Evolutionary conservation across 2,329 filamentous ascomycete genomes (phyloP).

Genomic region (Hymenoscyphus fraxineus): DNA sequence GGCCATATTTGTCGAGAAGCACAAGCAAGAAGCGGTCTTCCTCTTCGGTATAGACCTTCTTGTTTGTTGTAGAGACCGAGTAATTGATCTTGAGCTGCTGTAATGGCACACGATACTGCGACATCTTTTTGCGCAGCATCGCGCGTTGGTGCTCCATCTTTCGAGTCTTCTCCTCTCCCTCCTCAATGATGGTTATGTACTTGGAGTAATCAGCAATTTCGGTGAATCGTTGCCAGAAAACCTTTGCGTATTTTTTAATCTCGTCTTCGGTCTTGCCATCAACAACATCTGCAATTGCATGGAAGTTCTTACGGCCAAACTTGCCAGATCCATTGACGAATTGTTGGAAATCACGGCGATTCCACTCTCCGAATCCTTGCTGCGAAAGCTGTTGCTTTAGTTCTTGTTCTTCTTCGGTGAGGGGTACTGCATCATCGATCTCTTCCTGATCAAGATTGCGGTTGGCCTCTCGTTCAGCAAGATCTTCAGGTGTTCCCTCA

Average conservation of each 20-base stretch:
- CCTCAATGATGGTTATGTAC: slow-evolving; percentile 83
- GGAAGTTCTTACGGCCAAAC: slow-evolving; percentile 82
- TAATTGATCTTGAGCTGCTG: slow-evolving; percentile 99
- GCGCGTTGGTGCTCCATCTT: slow-evolving; percentile 91
- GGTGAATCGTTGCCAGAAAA: slow-evolving; percentile 93
- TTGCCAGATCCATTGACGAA: slow-evolving; percentile 95
- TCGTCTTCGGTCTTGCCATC: slow-evolving; percentile 85
- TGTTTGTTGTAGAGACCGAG: slow-evolving; percentile 97
- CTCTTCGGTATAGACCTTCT: slow-evolving; percentile 98
- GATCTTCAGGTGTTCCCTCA: slow-evolving; percentile 82
- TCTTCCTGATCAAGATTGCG: slow-evolving; percentile 83
- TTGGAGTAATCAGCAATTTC: slow-evolving; percentile 88
- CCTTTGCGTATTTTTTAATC: slow-evolving; percentile 86
- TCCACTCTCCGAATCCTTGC: slow-evolving; percentile 92
- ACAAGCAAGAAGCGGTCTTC: slow-evolving; percentile 95
- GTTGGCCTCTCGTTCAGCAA: slow-evolving; percentile 82
- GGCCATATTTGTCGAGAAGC: slow-evolving; percentile 84
- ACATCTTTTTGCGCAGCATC: slow-evolving; percentile 91
- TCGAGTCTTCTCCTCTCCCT: slow-evolving; percentile 83
- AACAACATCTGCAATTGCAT: slow-evolving; percentile 80
- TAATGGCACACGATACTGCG: slow-evolving; percentile 91
- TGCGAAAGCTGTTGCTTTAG: slow-evolving; percentile 79
- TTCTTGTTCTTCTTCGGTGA: slow-evolving; percentile 85
- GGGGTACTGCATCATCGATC: slow-evolving; percentile 83
- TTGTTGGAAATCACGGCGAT: slow-evolving; percentile 95